Evolutionary conservation across 2,329 filamentous ascomycete species (phyloP), one percentile per base, ranked within the genome.

Genomic region (Sporothrix brasiliensis): DNA sequence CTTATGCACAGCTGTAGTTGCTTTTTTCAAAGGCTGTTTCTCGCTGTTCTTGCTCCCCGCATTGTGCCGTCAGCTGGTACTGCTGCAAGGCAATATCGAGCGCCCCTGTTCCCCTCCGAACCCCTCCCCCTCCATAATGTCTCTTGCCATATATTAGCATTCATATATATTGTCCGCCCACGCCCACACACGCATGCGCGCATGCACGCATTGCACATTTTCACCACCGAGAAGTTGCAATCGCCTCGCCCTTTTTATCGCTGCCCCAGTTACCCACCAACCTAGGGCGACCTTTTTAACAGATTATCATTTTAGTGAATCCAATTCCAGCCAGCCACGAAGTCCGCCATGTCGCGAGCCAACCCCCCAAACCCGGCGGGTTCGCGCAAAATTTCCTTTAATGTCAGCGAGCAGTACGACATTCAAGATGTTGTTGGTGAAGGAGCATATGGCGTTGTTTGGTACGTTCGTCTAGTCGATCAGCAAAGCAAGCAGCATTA

Each of bases 351-450:
- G 86, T 88, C 86, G 78, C 86, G 86, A 77, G 77, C 86, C 71
- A 82, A 84, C 77, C 80, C 85, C 74, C 86, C 84, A 77, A 88
- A 85, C 80, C 82, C 85, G 71, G 82, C 85, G 77, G 87, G 87
- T 76, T 90, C 89, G 76, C 88, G 95, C 80, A 99, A 98, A 88
- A 99, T 99, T 80, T 98, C 94, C 70, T 99, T 99, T 89, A 99
- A 99, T 79, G 95, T 99, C 74, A 97, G 94, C 78, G 95, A 99
- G 82, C 95, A 99, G 81, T 99, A 99, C 80, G 95, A 99, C 79
- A 99, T 99, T 75, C 94, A 98, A 81, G 95, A 99, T 89, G 95
- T 99, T 65, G 96, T 99, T 72, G 95, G 95, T 76, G 95, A 99
- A 83, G 95, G 95, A 78, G 95, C 95, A 74, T 99, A 99, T 79